Conservation (phyloP, 2,329 filamentous ascomycete genomes). For the Juglanconis sp. region DNA sequence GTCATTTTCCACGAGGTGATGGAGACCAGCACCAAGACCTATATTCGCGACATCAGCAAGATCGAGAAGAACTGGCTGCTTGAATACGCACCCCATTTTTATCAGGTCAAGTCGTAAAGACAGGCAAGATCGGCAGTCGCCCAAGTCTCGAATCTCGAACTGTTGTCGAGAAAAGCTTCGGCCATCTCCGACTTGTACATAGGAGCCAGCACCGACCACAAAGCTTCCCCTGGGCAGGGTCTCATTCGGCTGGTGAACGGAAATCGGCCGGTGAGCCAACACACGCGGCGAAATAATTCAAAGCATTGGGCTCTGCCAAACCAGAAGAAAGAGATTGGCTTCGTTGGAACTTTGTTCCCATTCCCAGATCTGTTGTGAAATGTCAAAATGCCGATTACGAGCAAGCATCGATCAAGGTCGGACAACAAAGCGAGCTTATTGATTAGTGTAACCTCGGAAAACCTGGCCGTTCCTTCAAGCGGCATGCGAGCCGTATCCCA, state of each 20-base stretch:
- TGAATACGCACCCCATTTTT: slow-evolving; percentile 84
- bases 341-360: background rate
- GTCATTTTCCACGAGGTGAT: slow-evolving; percentile 92
- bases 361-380: background rate
- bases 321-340: background rate
- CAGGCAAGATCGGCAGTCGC: background rate
- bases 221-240: background rate
- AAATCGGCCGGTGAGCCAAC: background rate
- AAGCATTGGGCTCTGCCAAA: background rate
- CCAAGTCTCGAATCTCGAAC: background rate
- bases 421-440: background rate
- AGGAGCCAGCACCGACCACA: background rate
- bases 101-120: slow-evolving; percentile 50
- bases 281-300: background rate
- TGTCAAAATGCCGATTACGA: background rate
- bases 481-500: background rate
- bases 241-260: background rate
- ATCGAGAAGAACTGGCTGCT: slow-evolving; percentile 90
- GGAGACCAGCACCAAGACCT: slow-evolving; percentile 84
- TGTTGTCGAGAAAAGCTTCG: background rate
- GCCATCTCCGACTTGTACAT: background rate
- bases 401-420: background rate
- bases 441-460: background rate
- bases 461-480: slow-evolving; percentile 1
- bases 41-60: slow-evolving; percentile 87